These are phyloP conservation scores for Candida sithepensis DNA, from an alignment of 805 yeast species.

Conservation along the genomic window DNA sequence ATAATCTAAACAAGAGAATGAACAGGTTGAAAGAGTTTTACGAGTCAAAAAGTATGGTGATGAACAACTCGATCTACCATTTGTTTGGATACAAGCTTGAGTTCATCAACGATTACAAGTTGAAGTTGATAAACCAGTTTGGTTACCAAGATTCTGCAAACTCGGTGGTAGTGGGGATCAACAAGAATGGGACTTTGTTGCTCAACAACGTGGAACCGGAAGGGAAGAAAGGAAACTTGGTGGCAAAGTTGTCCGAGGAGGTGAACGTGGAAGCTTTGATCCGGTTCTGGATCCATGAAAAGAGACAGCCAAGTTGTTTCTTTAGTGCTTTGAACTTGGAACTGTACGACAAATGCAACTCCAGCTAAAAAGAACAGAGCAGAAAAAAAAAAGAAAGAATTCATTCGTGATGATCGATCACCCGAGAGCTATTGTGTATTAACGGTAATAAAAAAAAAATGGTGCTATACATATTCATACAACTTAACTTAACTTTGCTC, in stretches of 20 bases:
- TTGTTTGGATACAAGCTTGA: slow-evolving; percentile 74
- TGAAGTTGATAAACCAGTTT: slow-evolving; percentile 46
- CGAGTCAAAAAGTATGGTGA: slow-evolving; percentile 64
- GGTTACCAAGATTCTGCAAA: slow-evolving; percentile 25
- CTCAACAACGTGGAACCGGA: slow-evolving; percentile 39
- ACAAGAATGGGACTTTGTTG: slow-evolving; percentile 10
- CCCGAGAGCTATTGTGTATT: too few relatives aligned
- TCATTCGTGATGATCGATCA: too few relatives aligned
- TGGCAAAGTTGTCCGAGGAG: neutral
- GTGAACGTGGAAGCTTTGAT: slow-evolving; percentile 54
- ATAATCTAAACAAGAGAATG: slow-evolving; percentile 48
- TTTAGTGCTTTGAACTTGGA: slow-evolving; percentile 70
- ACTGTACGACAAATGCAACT: slow-evolving; percentile 43
- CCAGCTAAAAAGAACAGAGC: too few relatives aligned
- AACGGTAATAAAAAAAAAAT: too few relatives aligned
- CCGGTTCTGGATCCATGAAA: slow-evolving; percentile 62
- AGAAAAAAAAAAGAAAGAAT: too few relatives aligned
- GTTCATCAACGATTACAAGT: slow-evolving; percentile 52
- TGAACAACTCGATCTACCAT: slow-evolving; percentile 61
- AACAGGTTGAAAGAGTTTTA: slow-evolving; percentile 55
- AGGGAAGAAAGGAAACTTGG: neutral
- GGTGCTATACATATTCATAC: neutral
- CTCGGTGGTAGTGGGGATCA: slow-evolving; percentile 18
- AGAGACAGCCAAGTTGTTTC: slow-evolving; percentile 72
- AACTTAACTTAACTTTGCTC: too few relatives aligned